phyloP scores from a whole-genome alignment of 306 rosid species.

The Oemleria cerasiformis region DNA sequence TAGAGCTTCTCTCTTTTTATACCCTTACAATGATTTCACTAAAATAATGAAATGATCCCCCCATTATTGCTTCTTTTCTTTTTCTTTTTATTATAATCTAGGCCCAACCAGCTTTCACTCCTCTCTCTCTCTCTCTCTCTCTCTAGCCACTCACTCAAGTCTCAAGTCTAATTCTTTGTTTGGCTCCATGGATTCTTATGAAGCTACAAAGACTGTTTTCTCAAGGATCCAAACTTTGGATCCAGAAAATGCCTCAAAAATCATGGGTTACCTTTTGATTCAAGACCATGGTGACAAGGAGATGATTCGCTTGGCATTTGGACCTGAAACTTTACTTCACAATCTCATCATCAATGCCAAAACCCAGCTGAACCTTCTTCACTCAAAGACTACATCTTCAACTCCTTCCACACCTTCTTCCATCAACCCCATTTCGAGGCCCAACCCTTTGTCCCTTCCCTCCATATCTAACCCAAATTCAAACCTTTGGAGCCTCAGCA shows the following conservation, averaged over 20 bases:
- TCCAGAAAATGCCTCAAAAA: slow-evolving; percentile 83
- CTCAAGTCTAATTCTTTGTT: background rate
- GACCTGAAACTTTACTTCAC: slow-evolving; percentile 63
- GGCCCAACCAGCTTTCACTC: slow-evolving; percentile 12
- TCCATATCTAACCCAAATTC: slow-evolving; percentile 47
- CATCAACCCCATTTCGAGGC: slow-evolving; percentile 67
- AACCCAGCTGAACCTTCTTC: slow-evolving; percentile 46
- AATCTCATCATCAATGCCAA: slow-evolving; percentile 55
- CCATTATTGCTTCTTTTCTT: slow-evolving; percentile 13
- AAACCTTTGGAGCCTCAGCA: slow-evolving; percentile 44
- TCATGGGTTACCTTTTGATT: slow-evolving; percentile 82
- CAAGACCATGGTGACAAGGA: slow-evolving; percentile 71
- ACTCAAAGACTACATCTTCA: slow-evolving; percentile 24
- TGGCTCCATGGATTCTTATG: slow-evolving; percentile 63
- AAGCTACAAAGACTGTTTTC: slow-evolving; percentile 69
- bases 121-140: background rate
- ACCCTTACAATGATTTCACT: background rate
- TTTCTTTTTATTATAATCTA: background rate
- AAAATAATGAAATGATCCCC: slow-evolving; percentile 10
- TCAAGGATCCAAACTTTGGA: slow-evolving; percentile 66
- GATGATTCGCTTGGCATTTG: slow-evolving; percentile 58
- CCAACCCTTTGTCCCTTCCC: slow-evolving; percentile 63
- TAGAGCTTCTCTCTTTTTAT: background rate
- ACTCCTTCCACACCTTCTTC: slow-evolving; percentile 39
- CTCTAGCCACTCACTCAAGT: background rate